These are phyloP conservation scores for Trichoderma oligosporum DNA, from an alignment of 2,329 filamentous ascomycete species.

Conservation along the genomic window DNA sequence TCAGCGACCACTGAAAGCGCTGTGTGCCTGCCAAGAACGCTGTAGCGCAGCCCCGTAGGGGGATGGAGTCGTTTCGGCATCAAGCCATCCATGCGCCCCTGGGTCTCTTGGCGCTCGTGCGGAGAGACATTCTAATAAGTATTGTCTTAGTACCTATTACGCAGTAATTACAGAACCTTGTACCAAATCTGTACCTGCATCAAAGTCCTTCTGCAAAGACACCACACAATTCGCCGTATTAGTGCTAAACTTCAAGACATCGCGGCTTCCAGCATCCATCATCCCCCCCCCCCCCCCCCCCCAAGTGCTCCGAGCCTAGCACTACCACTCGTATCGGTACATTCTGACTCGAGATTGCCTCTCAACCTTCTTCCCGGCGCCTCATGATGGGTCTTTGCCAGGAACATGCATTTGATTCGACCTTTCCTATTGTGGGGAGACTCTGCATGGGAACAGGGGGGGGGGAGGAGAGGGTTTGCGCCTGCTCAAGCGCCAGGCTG, in stretches of 20 bases:
- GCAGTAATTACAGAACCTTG: too few species aligned
- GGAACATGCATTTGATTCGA: not conserved
- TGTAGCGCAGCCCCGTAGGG: constrained; percentile 12
- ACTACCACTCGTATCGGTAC: not conserved
- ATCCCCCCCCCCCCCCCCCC: too few species aligned
- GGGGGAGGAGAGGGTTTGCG: not conserved
- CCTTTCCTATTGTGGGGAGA: constrained; percentile 8
- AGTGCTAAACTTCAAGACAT: not conserved
- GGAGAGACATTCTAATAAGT: not conserved
- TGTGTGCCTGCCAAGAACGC: constrained; percentile 17
- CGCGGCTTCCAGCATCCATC: not conserved
- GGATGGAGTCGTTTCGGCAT: constrained; percentile 15
- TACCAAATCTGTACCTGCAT: not conserved
- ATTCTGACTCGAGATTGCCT: constrained; percentile 6
- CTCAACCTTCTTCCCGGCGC: constrained; percentile 9
- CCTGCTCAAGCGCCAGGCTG: constrained; percentile 12
- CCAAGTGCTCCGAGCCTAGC: not conserved
- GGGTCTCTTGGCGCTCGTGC: constrained; percentile 6
- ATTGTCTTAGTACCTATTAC: not conserved
- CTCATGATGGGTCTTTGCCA: constrained; percentile 7
- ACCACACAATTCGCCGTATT: not conserved
- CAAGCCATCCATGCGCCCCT: constrained; percentile 14
- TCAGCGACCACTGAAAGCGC: constrained; percentile 10
- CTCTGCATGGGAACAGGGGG: not conserved
- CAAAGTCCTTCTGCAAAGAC: not conserved